Base-by-base conservation (phyloP, 2,329 filamentous ascomycete species). In the Neofusicoccum kwambonambiense region DNA sequence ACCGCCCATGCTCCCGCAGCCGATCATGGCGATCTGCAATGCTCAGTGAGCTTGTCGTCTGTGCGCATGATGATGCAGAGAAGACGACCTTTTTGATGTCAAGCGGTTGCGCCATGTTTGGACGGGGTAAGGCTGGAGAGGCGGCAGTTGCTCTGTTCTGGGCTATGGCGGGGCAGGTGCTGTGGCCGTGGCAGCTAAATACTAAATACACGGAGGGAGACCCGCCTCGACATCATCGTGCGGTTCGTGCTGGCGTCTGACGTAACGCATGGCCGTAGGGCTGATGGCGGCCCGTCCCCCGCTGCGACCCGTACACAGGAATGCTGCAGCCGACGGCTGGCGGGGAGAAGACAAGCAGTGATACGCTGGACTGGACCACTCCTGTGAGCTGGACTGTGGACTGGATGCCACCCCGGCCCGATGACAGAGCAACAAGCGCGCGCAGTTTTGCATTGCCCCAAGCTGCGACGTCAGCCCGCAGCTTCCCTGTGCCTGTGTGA, bases 1-100 rank as follows among this genome's bases (percentile, higher is more conserved):
- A 3, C 81, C 82, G n/a, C 86, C 86, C 84, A 87, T 89, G 69
- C 80, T 83, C 4, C 85, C 85, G 17, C 81, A 84, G 22, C 84
- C 85, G 44, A 87, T 81, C 77, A 87, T 84, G 58, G 83, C 84
- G 66, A 87, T 74, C 80, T 84, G 56, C 17, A 35, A 31, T 6
- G 42, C 17, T n/a, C 31, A 17, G 44, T 61, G 2, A 61, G 42
- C 44, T 50, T n/a, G 31, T 37, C 17, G n/a, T 11, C 27, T 7
- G 27, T 39, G 27, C 7, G 8, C 50, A 15, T 47, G 31, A n/a
- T 17, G 12, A 3, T 17, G 44, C 19, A 5, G 31, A 13, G 50
- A 3, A 31, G 5, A 15, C 15, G n/a, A 58, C 62, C 62, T 64
- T 64, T 44, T 58, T 64, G 13, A 64, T 58, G 4, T 64, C 62